Evolutionary conservation across 352 stramenopile genomes (phyloP), one percentile per base, ranked within the genome.

Genomic region (Globisporangium megalacanthum): DNA sequence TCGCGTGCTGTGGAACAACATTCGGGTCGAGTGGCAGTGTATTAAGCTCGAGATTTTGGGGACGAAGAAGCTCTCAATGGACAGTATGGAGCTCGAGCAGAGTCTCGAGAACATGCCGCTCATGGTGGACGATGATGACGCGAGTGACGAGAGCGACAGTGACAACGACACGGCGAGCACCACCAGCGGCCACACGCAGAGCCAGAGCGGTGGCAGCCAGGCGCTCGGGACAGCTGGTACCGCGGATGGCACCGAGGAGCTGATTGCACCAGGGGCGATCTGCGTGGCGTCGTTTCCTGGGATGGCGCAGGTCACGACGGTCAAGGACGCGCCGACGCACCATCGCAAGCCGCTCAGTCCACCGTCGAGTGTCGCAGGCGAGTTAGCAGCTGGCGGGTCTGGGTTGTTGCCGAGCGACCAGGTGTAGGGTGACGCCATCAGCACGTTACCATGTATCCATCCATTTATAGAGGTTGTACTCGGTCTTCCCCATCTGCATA

Each of bases 1-100:
- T 14, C 83, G 94, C 51, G 89, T 89, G 19, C 77, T 98, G 48
- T 98, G 94, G 94, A 96, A 97, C 54, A 95, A 92, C 54, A 72
- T 98, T 35, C 87, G 94, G 25, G 77, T 98, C 14, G 94, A 98
- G 66, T 95, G 84, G 83, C 88, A 98, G 66, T 89, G 75, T 60
- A 88, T 95, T 37, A 90, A 94, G 66, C 66, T 89, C 20, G 77
- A 90, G 35, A 81, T 84, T 37, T 58, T 88, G 4, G 68, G 64
- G 17, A 70, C 14, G 19, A 86, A 88, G 58, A 89, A 86, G 56
- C 62, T 80, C 20, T 86, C 74, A 9, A 65, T 65, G 6, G 74
- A 83, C 58, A 68, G 50, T 25, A 59, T 71, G 50, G 67, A 82
- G 56, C 65, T 88, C 0, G 66, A 80, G 37, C 58, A 79, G 44